These are phyloP conservation scores for Cordyceps tenuipes DNA, from an alignment of 2,329 filamentous ascomycete species.

Conservation along the genomic window DNA sequence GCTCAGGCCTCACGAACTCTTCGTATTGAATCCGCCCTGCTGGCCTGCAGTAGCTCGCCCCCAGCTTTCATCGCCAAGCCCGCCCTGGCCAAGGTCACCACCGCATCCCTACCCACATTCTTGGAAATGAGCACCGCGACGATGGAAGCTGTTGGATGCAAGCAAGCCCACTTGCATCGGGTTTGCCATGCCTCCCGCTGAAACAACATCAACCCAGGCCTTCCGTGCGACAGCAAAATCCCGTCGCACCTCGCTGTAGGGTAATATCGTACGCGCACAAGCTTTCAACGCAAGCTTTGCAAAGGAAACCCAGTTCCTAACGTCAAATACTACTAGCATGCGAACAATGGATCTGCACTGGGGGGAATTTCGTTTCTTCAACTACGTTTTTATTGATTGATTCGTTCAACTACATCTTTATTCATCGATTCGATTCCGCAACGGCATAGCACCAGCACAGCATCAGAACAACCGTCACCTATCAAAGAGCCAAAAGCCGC, in stretches of 20 bases:
- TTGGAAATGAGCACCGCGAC: background rate
- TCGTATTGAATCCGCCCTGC: too few relatives aligned
- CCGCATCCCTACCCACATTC: background rate
- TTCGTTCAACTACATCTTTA: conserved; percentile 38
- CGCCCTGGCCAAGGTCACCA: background rate
- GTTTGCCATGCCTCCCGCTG: background rate
- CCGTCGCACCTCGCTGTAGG: too few relatives aligned
- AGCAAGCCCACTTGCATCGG: background rate
- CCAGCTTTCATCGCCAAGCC: too few relatives aligned
- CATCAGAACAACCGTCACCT: too few relatives aligned
- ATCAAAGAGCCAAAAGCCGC: too few relatives aligned
- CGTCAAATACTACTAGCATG: too few relatives aligned
- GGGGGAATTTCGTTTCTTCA: too few relatives aligned
- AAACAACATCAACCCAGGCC: background rate
- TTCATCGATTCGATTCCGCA: conserved; percentile 33
- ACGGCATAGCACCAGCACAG: too few relatives aligned
- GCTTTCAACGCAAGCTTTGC: conserved; percentile 41
- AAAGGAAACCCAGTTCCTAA: conserved; percentile 77
- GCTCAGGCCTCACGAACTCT: background rate
- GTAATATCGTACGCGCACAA: too few relatives aligned
- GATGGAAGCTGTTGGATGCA: background rate
- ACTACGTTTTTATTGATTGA: conserved; percentile 50
- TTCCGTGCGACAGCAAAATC: too few relatives aligned
- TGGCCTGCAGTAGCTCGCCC: too few relatives aligned
- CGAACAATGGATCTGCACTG: too few relatives aligned